phyloP scores from a whole-genome alignment of 108 stramenopile species.

The Skeletonema tropicum region DNA sequence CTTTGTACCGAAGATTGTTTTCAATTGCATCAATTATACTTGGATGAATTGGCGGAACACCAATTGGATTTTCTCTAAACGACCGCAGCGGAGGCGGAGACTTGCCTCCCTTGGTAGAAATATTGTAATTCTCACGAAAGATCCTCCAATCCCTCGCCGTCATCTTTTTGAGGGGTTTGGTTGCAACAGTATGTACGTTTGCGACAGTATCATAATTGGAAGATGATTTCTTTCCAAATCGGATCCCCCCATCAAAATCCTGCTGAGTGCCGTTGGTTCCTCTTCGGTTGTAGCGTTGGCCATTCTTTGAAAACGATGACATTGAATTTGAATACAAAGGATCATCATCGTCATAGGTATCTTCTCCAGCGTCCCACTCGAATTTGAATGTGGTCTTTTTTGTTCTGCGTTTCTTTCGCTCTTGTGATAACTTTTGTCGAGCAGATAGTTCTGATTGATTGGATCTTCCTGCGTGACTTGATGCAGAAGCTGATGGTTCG shows the following conservation, averaged over 20 bases:
- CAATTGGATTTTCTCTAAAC: slow-evolving; percentile 74
- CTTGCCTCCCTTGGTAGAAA: slow-evolving; percentile 91
- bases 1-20: slow-evolving; percentile 69
- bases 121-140: slow-evolving; percentile 97
- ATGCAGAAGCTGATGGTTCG: slow-evolving; percentile 15
- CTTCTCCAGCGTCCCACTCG: slow-evolving; percentile 94
- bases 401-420: slow-evolving; percentile 31
- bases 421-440: slow-evolving; percentile 30
- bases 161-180: slow-evolving; percentile 90
- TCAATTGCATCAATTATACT: slow-evolving; percentile 72
- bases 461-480: slow-evolving; percentile 14
- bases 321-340: slow-evolving; percentile 72
- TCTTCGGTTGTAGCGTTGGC: slow-evolving; percentile 16
- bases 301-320: slow-evolving; percentile 35
- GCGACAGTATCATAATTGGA: slow-evolving; percentile 22
- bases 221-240: slow-evolving; percentile 36
- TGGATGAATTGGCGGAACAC: slow-evolving; percentile 63
- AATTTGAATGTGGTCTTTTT: slow-evolving; percentile 92
- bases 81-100: slow-evolving; percentile 87
- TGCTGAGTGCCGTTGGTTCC: background rate
- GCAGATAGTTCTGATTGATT: slow-evolving; percentile 3
- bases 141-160: slow-evolving; percentile 97
- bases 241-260: slow-evolving; percentile 15
- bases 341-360: slow-evolving; percentile 85
- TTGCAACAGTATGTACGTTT: slow-evolving; percentile 52